phyloP scores from a whole-genome alignment of 352 stramenopile species.

The Phytophthora idaei region DNA sequence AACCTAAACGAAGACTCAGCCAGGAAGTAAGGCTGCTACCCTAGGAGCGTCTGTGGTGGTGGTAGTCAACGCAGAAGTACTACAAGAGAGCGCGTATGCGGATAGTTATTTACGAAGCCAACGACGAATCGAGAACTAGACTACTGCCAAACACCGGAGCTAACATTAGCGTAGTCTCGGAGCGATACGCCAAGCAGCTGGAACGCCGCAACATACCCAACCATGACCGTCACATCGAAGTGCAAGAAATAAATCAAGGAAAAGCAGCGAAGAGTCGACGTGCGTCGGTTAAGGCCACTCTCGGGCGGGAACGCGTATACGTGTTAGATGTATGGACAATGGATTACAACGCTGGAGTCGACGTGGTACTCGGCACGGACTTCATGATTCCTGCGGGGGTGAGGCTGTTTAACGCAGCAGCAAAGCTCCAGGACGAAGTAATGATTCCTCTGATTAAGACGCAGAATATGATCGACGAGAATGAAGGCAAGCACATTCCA shows the following conservation, averaged over 20 bases:
- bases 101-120: not conserved
- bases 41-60: not conserved
- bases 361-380: not conserved
- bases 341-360: conserved; percentile 1
- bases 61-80: not conserved
- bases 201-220: not conserved
- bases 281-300: conserved; percentile 3
- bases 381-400: conserved; percentile 14
- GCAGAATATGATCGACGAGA: not conserved
- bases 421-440: conserved; percentile 1
- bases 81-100: not conserved
- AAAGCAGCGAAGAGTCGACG: not conserved
- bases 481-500: too few species aligned
- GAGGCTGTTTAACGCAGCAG: conserved; percentile 1
- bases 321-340: conserved; percentile 16
- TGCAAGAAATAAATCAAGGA: conserved; percentile 9
- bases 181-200: not conserved
- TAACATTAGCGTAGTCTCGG: not conserved
- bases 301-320: conserved; percentile 1
- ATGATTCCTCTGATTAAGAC: conserved; percentile 11
- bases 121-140: not conserved
- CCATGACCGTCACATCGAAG: not conserved
- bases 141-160: not conserved
- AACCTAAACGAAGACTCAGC: too few species aligned
- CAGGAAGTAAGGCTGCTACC: too few species aligned